Conservation (phyloP, 768 basidiomycete genomes). For the Tricholoma terreum region DNA sequence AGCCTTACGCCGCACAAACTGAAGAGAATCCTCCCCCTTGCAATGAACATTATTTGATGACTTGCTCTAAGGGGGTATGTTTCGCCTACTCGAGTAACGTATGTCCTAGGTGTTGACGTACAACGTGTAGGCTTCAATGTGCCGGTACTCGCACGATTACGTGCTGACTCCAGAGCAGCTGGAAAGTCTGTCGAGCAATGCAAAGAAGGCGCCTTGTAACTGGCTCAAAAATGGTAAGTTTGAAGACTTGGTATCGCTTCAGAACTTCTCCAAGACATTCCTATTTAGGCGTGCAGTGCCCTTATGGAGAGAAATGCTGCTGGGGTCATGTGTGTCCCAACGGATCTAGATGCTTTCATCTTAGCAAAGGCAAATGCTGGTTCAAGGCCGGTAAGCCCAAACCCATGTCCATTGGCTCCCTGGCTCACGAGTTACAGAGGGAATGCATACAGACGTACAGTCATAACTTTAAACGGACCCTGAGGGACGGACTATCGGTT, state of each 20-base stretch:
- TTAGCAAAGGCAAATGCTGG: conserved; percentile 83
- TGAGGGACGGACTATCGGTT: neutral
- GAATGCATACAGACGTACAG: conserved; percentile 37
- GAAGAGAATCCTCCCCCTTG: conserved; percentile 81
- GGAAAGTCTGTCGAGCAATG: conserved; percentile 65
- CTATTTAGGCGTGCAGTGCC: conserved; percentile 60
- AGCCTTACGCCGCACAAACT: conserved; percentile 1
- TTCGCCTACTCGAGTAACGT: neutral
- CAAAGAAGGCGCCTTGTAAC: conserved; percentile 85
- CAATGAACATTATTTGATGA: conserved; percentile 82
- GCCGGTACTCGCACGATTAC: conserved; percentile 87
- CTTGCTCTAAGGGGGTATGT: conserved; percentile 73
- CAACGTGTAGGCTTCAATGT: conserved; percentile 46
- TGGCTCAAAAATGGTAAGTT: conserved; percentile 71
- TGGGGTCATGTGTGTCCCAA: conserved; percentile 85
- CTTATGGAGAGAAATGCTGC: conserved; percentile 73
- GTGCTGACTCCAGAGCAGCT: conserved; percentile 68
- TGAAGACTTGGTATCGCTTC: neutral
- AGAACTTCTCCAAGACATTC: neutral
- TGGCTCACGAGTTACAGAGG: conserved; percentile 26
- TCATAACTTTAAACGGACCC: conserved; percentile 10
- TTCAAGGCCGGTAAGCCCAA: conserved; percentile 65
- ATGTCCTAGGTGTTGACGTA: conserved; percentile 13
- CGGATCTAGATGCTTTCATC: conserved; percentile 68
- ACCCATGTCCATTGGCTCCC: neutral